A percentile compares a stretch with the other conserved stretches of the same genome.
phyloP scores from a whole-genome alignment of 352 stramenopile species.

The Globisporangium megalacanthum region DNA sequence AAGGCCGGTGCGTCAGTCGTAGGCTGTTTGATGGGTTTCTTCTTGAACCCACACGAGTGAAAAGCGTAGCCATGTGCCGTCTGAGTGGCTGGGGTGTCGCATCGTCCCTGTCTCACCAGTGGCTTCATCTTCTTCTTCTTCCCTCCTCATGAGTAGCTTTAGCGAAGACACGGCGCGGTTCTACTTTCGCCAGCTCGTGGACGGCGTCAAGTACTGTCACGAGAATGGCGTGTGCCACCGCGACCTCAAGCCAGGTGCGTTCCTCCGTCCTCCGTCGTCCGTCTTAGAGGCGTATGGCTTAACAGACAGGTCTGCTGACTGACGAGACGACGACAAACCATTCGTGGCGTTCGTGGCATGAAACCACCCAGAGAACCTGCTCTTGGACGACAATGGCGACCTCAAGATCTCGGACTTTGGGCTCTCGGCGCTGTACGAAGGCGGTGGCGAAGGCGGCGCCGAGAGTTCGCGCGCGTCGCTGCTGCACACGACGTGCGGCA shows the following conservation, averaged over 20 bases:
- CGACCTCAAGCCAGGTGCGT: slow-evolving; percentile 92
- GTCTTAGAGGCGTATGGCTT: too few species aligned
- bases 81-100: background rate
- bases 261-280: background rate
- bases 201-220: slow-evolving; percentile 97
- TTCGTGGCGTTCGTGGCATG: too few species aligned
- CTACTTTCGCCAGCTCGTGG: slow-evolving; percentile 98
- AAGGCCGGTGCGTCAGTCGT: slow-evolving; percentile 67
- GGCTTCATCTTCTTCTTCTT: slow-evolving; percentile 5
- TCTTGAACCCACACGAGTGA: too few species aligned
- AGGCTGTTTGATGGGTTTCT: too few species aligned
- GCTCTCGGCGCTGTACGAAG: slow-evolving; percentile 86
- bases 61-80: background rate
- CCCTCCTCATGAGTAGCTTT: slow-evolving; percentile 68
- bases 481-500: slow-evolving; percentile 87
- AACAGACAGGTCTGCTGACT: background rate
- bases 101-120: slow-evolving; percentile 6
- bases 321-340: background rate
- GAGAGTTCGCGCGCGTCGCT: slow-evolving; percentile 14
- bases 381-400: slow-evolving; percentile 94
- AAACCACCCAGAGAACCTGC: slow-evolving; percentile 82
- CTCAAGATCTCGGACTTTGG: slow-evolving; percentile 99
- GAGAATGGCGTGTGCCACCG: slow-evolving; percentile 96
- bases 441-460: slow-evolving; percentile 44
- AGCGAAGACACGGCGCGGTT: slow-evolving; percentile 95